Base-by-base conservation (phyloP, 164 flowering plant species). In the Dillenia turbinata region DNA sequence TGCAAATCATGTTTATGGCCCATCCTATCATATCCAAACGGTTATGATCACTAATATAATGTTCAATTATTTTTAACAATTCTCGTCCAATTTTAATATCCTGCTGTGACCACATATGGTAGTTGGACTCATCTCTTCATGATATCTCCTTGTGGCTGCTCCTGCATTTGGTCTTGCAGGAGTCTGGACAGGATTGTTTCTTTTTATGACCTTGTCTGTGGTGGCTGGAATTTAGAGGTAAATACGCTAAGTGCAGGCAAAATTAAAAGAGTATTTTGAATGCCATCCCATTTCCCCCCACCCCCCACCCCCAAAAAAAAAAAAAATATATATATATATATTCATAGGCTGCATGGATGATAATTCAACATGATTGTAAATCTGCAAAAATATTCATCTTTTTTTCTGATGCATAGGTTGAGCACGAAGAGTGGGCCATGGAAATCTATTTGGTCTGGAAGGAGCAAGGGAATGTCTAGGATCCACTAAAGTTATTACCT, bases 131-230 rank as follows among this genome's bases (percentile, higher is more conserved):
- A 56, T 84, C 52, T 82, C 99, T 33, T 88, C 93, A 12, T 44
- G 73, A 13, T 88, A 89, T 72, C 46, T 91, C 44, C 69, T 91
- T 47, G 74, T 78, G 52, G 83, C 87, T 70, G 78, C 90, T 73
- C 90, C 96, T 8, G 59, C 56, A 24, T 86, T 63, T 71, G 96
- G 99, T 68, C 87, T 94, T 68, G 75, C 80, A 72, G 99, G 97
- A 63, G 83, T 94, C n/a, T 94, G 97, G 97, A 48, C 79, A 16
- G 97, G 99, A 45, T 68, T 94, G 61, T 85, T 88, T 78, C 82
- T 94, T 62, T 91, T 94, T 78, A 91, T 94, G 97, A 72, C 73
- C 59, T 78, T 94, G 88, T 85, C 96, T 47, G 95, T 84, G 43
- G 73, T 71, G 54, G 96, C 96, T 63, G 97, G 99, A 62, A 45